Evolutionary conservation across 1,284 basidiomycete genomes (phyloP), one percentile per base, ranked within the genome.

Genomic region (Ceratobasidium sp.): DNA sequence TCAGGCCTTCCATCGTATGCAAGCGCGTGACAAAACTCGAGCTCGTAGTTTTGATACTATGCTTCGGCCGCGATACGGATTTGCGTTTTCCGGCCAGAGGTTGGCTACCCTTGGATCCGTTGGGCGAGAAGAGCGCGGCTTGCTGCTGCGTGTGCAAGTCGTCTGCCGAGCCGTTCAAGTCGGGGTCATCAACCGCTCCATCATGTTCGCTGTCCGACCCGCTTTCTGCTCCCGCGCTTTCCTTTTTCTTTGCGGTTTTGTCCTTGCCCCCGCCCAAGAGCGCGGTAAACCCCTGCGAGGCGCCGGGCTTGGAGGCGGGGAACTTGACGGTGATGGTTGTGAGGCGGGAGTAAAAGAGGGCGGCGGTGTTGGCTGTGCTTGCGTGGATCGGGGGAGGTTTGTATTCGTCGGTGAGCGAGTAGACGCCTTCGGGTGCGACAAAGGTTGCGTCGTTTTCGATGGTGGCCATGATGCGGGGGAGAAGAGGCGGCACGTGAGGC

Each of bases 11-110:
- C 62, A 88, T 85, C 73, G 87, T 89, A 79, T 96, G 93, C 69
- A 94, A 84, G 24, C 95, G 88, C 1, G 92, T 92, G 78, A 98
- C 92, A 82, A 98, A 97, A 1, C 92, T 93, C 39, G 93, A 96
- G 24, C 91, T 94, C 0, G 93, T 94, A 0, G 93, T 94, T 73
- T 92, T 88, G 79, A 97, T 90, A 79, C 91, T 96, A 78, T 94
- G 93, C 81, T 94, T 96, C 24, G 95, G 94, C 49, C 92, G 86
- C 8, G 89, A 85, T 27, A 83, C 81, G 9, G 84, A 79, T 79
- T 91, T 92, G 83, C 90, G 31, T 90, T 84, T 90, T 91, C 46
- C 86, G 84, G 8, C 81, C 78, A 41, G 79, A 78, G 43, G 83
- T 79, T 7, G 84, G 82, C 65, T 76, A 87, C 84, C 14, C 41